A percentile compares a stretch with the other conserved stretches of the same genome.
Evolutionary conservation across 345 rosid genomes (phyloP).

Genomic region (Toxicodendron radicans): DNA sequence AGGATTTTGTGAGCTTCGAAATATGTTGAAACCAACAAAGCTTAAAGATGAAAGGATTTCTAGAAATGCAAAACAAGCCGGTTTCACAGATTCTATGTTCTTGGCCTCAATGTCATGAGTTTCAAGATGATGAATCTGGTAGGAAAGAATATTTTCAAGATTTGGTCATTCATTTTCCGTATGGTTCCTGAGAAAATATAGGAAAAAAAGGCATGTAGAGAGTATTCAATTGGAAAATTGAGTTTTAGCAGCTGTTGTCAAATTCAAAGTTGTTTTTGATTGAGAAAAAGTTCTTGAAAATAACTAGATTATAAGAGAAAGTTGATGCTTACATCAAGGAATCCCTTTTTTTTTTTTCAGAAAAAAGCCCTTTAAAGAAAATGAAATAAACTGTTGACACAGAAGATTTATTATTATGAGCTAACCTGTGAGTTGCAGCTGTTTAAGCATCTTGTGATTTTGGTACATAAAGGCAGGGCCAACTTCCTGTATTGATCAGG

Average conservation of each 20-base stretch:
- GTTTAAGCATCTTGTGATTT: slow-evolving; percentile 45
- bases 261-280: neutral
- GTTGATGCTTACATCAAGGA: neutral
- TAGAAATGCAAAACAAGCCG: too few species aligned
- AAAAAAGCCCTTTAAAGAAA: neutral
- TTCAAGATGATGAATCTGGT: too few species aligned
- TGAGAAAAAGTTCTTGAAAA: neutral
- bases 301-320: neutral
- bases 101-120: too few species aligned
- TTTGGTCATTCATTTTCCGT: too few species aligned
- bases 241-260: too few species aligned
- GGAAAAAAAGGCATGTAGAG: neutral
- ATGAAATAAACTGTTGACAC: neutral
- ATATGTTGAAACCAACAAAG: too few species aligned
- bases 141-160: too few species aligned
- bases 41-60: too few species aligned
- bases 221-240: neutral
- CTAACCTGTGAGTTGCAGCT: slow-evolving; percentile 63
- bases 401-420: neutral
- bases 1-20: too few species aligned
- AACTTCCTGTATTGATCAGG: slow-evolving; percentile 55
- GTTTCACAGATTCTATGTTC: too few species aligned
- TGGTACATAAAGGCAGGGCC: slow-evolving; percentile 51
- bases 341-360: neutral
- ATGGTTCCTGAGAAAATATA: neutral